Conservation (phyloP, 306 rosid genomes). For the Ceratonia siliqua region DNA sequence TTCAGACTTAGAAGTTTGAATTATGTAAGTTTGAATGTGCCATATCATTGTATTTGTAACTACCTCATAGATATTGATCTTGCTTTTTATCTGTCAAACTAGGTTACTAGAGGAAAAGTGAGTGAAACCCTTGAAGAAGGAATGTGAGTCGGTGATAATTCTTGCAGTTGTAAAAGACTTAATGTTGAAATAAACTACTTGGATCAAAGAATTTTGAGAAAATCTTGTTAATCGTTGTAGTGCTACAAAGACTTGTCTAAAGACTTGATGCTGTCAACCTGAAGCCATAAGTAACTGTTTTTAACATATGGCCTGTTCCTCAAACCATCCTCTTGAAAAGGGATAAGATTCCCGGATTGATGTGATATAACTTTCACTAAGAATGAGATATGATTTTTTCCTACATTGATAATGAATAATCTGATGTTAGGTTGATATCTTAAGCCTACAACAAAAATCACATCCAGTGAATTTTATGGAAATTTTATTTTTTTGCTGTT, state of each 20-base stretch:
- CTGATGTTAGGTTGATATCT: conserved; percentile 16
- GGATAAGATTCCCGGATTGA: conserved; percentile 12
- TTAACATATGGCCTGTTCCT: neutral
- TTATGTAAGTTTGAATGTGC: neutral
- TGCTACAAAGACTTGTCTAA: neutral
- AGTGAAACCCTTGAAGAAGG: no score
- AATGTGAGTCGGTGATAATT: no score
- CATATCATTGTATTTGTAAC: neutral
- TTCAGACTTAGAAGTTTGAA: neutral
- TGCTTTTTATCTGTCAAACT: no score
- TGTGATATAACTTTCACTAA: conserved; percentile 1
- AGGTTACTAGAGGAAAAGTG: no score
- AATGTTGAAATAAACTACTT: neutral
- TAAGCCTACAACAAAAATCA: neutral
- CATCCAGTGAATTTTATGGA: conserved; percentile 16
- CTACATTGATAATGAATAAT: neutral
- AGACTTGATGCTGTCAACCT: conserved; percentile 7
- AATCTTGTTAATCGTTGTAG: neutral
- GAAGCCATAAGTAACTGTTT: neutral
- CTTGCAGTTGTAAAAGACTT: no score
- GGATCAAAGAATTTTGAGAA: neutral
- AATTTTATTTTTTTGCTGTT: conserved; percentile 16
- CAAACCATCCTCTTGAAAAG: neutral
- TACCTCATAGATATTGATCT: no score
- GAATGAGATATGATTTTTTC: neutral